A percentile compares a stretch with the other conserved stretches of the same genome.
Conservation (phyloP, 805 yeast species). For the Lachancea kluyveri region DNA sequence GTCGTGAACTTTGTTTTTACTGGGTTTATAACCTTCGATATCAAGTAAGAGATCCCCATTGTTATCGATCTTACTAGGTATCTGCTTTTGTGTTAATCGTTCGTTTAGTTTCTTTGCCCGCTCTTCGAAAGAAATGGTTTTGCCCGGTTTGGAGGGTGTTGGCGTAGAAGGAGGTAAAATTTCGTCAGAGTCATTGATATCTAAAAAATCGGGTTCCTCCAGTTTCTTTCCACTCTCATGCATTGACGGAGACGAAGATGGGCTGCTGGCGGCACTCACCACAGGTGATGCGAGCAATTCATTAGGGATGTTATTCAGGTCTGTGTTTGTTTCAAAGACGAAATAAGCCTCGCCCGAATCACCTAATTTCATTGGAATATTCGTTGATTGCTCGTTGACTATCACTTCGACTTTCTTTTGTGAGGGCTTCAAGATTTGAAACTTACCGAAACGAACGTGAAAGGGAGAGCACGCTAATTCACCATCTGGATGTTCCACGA, state of each 20-base stretch:
- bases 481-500: slow-evolving; percentile 79
- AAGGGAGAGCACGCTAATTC: slow-evolving; percentile 87
- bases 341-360: slow-evolving; percentile 98
- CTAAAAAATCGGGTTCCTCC: slow-evolving; percentile 32
- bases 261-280: slow-evolving; percentile 59
- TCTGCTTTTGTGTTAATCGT: slow-evolving; percentile 61
- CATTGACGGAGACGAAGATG: slow-evolving; percentile 33
- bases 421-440: slow-evolving; percentile 86
- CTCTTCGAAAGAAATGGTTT: slow-evolving; percentile 17
- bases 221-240: slow-evolving; percentile 8
- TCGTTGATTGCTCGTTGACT: slow-evolving; percentile 75
- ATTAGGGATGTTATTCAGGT: slow-evolving; percentile 55
- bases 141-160: slow-evolving; percentile 4
- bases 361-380: slow-evolving; percentile 91
- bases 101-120: slow-evolving; percentile 44
- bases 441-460: slow-evolving; percentile 93
- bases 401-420: slow-evolving; percentile 88
- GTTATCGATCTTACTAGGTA: slow-evolving; percentile 81
- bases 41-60: slow-evolving; percentile 89
- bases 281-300: slow-evolving; percentile 86
- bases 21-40: slow-evolving; percentile 93
- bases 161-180: slow-evolving; percentile 6
- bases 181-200: slow-evolving; percentile 17
- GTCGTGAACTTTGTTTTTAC: slow-evolving; percentile 65
- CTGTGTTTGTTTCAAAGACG: slow-evolving; percentile 78